phyloP scores from a whole-genome alignment of 78 protist species.

The Planoprotostelium fungivorum region DNA sequence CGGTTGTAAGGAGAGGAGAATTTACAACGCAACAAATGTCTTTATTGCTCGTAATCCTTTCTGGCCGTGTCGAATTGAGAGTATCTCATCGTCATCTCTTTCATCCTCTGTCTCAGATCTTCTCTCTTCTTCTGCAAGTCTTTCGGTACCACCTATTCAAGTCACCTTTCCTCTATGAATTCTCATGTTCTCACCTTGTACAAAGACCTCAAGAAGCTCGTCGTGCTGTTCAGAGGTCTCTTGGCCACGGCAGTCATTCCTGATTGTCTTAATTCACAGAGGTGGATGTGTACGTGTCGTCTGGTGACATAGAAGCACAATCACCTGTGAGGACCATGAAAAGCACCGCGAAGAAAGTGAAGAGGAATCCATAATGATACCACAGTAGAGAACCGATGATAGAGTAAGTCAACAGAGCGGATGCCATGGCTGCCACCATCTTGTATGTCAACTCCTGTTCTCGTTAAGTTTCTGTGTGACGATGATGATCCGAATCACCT shows the following conservation, averaged over 20 bases:
- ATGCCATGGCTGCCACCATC: not conserved
- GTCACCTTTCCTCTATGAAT: not conserved
- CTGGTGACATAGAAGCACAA: too few species aligned
- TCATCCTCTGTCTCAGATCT: not conserved
- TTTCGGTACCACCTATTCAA: not conserved
- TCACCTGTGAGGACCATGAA: not conserved
- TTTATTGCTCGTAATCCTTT: not conserved
- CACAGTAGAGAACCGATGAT: not conserved
- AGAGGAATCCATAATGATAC: not conserved
- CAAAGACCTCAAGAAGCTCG: not conserved
- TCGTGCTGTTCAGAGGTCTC: not conserved
- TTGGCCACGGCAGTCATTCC: not conserved
- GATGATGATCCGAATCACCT: too few species aligned
- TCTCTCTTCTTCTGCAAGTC: not conserved
- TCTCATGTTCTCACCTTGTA: not conserved
- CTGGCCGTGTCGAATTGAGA: not conserved
- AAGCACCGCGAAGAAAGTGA: not conserved
- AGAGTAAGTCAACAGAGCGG: not conserved
- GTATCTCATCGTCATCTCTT: not conserved
- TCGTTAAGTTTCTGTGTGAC: too few species aligned
- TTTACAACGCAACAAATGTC: too few species aligned
- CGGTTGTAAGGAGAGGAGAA: too few species aligned
- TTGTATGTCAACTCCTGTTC: not conserved
- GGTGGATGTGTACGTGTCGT: not conserved
- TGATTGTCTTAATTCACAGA: not conserved